Evolutionary conservation across 352 stramenopile genomes (phyloP), one percentile per base, ranked within the genome.

Genomic region (Blastocystis sp.): DNA sequence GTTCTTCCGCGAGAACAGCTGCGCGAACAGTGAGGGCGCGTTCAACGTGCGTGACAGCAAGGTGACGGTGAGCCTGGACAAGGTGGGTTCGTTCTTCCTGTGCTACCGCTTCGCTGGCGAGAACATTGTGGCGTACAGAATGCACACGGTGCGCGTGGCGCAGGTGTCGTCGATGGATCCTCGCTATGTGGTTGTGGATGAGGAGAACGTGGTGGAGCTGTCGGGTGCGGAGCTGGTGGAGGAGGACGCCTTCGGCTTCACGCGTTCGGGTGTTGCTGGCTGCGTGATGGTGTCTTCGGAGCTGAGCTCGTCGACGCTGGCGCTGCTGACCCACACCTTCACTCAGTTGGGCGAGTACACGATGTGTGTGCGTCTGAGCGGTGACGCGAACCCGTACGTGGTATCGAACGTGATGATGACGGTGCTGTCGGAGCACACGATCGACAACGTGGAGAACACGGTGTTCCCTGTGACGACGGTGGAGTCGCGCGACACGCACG

Each of bases 381-480:
- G 34, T 32, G 69, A 81, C 40, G 8, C 27, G 21, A 64, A 29
- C 34, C 38, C 34, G 24, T 81, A 81, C 34, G n/a, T 42, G 46
- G 27, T 81, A 7, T 42, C 16, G 7, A 63, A 48, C 46, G 46
- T 64, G 48, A 24, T 64, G 46, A 32, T 38, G 46, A 64, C n/a
- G 0, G 69, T 81, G 29, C 34, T 81, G 14, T 7, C 11, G 2
- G 46, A 63, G 2, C 48, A 81, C 53, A 21, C 21, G 46, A 64
- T 81, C 24, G 69, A 81, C 24, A 27, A 4, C 6, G 69, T 81
- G 69, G 69, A 81, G 42, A 34, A 48, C 36, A 42, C 24, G 3
- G 16, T 63, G 69, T 81, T 64, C 69, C 69, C 69, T 29, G 69
- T 81, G 27, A 81, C 69, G 46, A 81, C 69, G 69, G 40, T 81